Evolutionary conservation across 495 filamentous ascomycete genomes (phyloP).

Genomic region (Neurospora cerealis): DNA sequence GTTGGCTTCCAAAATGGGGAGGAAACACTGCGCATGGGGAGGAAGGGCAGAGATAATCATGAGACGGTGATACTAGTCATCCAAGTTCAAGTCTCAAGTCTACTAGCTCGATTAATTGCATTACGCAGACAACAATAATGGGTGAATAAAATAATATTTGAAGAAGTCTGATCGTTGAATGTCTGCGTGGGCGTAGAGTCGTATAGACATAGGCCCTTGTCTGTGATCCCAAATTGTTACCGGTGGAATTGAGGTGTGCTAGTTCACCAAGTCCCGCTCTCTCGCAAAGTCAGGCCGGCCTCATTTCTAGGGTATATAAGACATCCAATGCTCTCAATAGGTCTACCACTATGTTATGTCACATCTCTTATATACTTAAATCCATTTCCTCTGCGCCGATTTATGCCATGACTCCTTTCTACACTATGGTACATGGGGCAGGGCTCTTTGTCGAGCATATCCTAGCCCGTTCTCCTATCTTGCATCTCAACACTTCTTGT

Average conservation of each 20-base stretch:
- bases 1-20: background rate
- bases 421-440: conserved; percentile 17
- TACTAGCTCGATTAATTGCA: background rate
- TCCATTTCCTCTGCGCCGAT: conserved; percentile 4
- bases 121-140: background rate
- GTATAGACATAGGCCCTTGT: background rate
- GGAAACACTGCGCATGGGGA: background rate
- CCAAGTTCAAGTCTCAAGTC: background rate
- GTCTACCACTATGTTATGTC: background rate
- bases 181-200: background rate
- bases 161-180: background rate
- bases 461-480: background rate
- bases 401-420: conserved; percentile 12
- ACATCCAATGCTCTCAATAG: background rate
- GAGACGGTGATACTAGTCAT: background rate
- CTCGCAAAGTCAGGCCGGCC: no score
- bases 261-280: no score
- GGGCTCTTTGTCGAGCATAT: background rate
- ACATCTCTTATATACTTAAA: background rate
- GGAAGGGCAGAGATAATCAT: background rate
- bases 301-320: background rate
- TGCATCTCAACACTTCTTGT: background rate
- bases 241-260: no score
- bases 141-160: background rate
- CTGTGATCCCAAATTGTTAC: no score